Base-by-base conservation (phyloP, 2,329 filamentous ascomycete genomes). In the Pseudocercospora macadamiae region DNA sequence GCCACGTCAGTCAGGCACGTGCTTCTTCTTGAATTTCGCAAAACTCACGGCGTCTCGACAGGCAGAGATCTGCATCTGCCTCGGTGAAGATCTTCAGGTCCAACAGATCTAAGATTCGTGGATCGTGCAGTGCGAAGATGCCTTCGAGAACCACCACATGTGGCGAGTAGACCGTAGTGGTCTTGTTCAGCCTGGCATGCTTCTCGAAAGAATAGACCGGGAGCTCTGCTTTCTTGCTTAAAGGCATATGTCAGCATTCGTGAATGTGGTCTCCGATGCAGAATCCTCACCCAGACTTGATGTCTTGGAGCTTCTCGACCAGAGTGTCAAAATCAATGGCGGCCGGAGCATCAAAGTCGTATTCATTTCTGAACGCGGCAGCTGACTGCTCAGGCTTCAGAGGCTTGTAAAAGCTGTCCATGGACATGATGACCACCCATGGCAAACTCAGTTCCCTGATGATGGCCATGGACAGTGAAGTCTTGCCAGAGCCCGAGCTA, bases 11-110 rank as follows among this genome's bases (percentile, higher is more conserved):
- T 66, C n/a, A 18, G 62, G 53, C 26, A n/a, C 6, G 23, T 5
- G 83, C 90, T 82, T 74, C 90, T 82, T 28, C 2, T 10, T 3
- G 28, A 90, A 90, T 96, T 81, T 71, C 3, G 92, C 88, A 9
- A 28, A 21, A 67, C 87, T 73, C 78, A 96, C 91, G 86, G 84
- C 93, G 83, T 76, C 93, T 83, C 23, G 93, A 93, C 48, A 99
- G 82, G 72, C 95, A 99, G 1, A 96, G 89, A 75, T 99, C 95
- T 63, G 89, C 88, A 75, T 99, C 95, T 37, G 95, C 96, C 76
- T 97, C 95, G 60, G 95, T 96, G 73, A 96, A 99, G 54, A 99
- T 96, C 89, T 91, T 96, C 80, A 97, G 90, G 75, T 99, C 95
- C 63, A 97, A 79, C 65, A 99, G 79, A 16, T 96, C 89, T 59